These are phyloP conservation scores for Cudoniella acicularis DNA, from an alignment of 495 filamentous ascomycete genomes.

Conservation along the genomic window DNA sequence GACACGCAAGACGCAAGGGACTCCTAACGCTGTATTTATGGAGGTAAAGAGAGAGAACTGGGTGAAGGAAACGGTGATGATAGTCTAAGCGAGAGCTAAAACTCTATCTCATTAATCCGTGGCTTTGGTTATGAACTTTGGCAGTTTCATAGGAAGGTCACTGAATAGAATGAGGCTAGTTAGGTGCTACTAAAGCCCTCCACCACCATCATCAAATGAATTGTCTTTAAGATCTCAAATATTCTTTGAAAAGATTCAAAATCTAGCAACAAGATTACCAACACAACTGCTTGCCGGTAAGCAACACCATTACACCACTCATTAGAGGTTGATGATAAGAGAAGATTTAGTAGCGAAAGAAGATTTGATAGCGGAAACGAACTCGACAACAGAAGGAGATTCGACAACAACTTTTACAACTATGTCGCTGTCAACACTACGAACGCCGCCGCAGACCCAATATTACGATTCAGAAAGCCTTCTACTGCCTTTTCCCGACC, in stretches of 20 bases:
- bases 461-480: no score
- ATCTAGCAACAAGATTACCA: conserved; percentile 1
- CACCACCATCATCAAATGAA: neutral
- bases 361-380: neutral
- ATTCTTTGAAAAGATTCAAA: conserved; percentile 2
- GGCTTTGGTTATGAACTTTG: conserved; percentile 9
- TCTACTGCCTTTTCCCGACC: no score
- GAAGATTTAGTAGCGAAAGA: neutral
- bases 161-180: conserved; percentile 9
- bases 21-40: conserved; percentile 10
- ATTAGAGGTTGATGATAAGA: neutral
- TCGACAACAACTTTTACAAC: neutral
- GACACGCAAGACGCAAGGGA: neutral
- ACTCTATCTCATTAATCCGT: conserved; percentile 10
- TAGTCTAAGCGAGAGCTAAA: conserved; percentile 14
- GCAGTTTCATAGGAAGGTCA: conserved; percentile 4
- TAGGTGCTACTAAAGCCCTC: conserved; percentile 5
- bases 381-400: neutral
- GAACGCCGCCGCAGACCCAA: no score
- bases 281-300: conserved; percentile 1
- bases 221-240: conserved; percentile 3
- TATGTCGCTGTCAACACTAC: no score
- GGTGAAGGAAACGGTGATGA: conserved; percentile 18
- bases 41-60: conserved; percentile 16
- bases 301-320: conserved; percentile 1